Evolutionary conservation across 495 filamentous ascomycete species (phyloP), one percentile per base, ranked within the genome.

Genomic region (Filosporella fistucella): DNA sequence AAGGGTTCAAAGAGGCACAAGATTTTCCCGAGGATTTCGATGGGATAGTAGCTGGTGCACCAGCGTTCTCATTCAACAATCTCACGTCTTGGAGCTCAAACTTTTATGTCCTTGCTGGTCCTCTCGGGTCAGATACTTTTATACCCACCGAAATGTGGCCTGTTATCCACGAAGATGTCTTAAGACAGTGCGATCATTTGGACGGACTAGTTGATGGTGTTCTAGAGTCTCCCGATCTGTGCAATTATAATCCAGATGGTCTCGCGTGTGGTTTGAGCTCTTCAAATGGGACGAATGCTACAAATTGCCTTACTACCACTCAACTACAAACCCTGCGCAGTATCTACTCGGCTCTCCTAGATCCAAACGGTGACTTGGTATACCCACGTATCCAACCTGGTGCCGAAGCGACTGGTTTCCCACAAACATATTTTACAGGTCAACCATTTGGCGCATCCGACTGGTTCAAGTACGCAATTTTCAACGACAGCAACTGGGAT

Each of bases 121-220:
- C 8, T 30, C 28, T 8, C n/a, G 28, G n/a, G 8, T 8, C 28
- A 30, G 28, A n/a, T 8, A 30, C 8, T 8, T n/a, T 30, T 8
- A 8, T 30, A 30, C n/a, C 28, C 28, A 30, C 28, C 28, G 57
- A 63, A 0, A 30, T 30, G 28, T n/a, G 28, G n/a, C 8, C 28
- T 30, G 28, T n/a, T 8, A 8, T 30, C 28, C 70, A 72, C 30
- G 48, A 70, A 0, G 79, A 80, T 54, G 69, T 80, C 24, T 23
- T 76, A 12, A 65, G 67, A 3, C 77, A 82, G 48, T 83, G 79
- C 43, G 77, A 83, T 51, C 42, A 20, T 1, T 61, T 78, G 17
- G 79, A 82, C 49, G 78, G 78, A 5, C 66, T 74, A 0, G 61
- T 61, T 12, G 78, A 81, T 47, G 74, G 68, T 11, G 74, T 82